Evolutionary conservation across 495 filamentous ascomycete genomes (phyloP).

Genomic region (Xylaria castorea): DNA sequence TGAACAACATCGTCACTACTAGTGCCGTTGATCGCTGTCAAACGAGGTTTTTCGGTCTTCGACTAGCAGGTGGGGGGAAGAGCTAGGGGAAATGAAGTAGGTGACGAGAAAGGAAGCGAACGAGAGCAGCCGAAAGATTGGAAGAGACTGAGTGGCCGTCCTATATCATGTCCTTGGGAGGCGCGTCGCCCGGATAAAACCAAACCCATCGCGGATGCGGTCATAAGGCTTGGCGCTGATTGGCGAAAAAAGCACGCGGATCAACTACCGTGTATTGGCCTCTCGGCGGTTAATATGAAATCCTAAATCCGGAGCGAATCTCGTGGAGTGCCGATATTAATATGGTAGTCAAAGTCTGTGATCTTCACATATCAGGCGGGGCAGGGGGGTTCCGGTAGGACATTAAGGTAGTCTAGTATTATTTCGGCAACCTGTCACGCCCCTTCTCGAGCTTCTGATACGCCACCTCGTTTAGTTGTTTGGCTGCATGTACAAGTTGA

Average conservation of each 20-base stretch:
- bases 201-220: constrained; percentile 28
- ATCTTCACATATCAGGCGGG: constrained; percentile 21
- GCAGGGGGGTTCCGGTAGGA: constrained; percentile 9
- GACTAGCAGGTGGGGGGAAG: background rate
- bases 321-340: constrained; percentile 26
- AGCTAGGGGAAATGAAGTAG: background rate
- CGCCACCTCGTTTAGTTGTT: constrained; percentile 1
- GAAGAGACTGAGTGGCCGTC: constrained; percentile 13
- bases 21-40: constrained; percentile 6
- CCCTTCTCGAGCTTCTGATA: constrained; percentile 11
- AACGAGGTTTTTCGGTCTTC: background rate
- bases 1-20: constrained; percentile 35
- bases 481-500: constrained; percentile 1
- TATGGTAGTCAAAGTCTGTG: constrained; percentile 12
- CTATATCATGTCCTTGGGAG: constrained; percentile 23
- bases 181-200: constrained; percentile 28
- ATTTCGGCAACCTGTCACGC: constrained; percentile 11
- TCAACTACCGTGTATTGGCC: constrained; percentile 28
- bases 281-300: constrained; percentile 28
- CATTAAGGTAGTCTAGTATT: background rate
- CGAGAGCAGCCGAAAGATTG: constrained; percentile 1
- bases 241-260: constrained; percentile 19
- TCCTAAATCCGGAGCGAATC: constrained; percentile 30
- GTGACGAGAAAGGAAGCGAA: constrained; percentile 14
- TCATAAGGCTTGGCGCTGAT: constrained; percentile 25